These are phyloP conservation scores for Daldinia concentrica DNA, from an alignment of 495 filamentous ascomycete genomes.

Conservation along the genomic window DNA sequence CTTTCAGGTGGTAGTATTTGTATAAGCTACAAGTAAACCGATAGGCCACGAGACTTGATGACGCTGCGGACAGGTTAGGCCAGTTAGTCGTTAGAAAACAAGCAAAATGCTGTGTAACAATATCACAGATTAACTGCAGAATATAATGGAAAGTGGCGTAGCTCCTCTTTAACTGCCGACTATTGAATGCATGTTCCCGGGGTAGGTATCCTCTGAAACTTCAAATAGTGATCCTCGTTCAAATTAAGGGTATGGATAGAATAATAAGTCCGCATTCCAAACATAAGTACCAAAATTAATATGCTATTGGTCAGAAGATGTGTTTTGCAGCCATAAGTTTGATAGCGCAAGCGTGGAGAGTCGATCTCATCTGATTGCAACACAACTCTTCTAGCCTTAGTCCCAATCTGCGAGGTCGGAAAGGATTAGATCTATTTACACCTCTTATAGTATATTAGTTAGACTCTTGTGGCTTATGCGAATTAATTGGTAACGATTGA, in stretches of 20 bases:
- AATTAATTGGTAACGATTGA: conserved; percentile 2
- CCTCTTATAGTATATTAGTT: conserved; percentile 2
- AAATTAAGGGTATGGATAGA: conserved; percentile 24
- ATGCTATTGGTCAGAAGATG: conserved; percentile 25
- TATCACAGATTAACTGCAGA: conserved; percentile 21
- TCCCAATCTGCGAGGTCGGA: conserved; percentile 30
- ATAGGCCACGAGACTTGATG: conserved; percentile 32
- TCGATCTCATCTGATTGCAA: conserved; percentile 30
- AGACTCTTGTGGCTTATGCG: not conserved
- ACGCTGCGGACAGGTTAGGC: conserved; percentile 20
- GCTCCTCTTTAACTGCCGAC: conserved; percentile 35
- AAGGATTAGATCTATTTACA: conserved; percentile 6
- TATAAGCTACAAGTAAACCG: conserved; percentile 14
- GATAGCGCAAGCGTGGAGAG: conserved; percentile 29
- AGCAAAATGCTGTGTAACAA: conserved; percentile 31
- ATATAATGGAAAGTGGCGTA: conserved; percentile 23
- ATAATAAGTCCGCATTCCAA: conserved; percentile 25
- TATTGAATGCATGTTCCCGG: conserved; percentile 13
- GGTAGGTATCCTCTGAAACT: conserved; percentile 13
- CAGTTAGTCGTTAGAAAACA: conserved; percentile 14
- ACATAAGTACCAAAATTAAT: conserved; percentile 2
- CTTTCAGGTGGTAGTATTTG: conserved; percentile 3
- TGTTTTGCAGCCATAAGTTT: conserved; percentile 17
- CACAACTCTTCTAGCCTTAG: conserved; percentile 22
- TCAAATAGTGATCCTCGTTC: conserved; percentile 20